Evolutionary conservation across 1,284 basidiomycete species (phyloP).

Genomic region (Schizophyllum amplum): DNA sequence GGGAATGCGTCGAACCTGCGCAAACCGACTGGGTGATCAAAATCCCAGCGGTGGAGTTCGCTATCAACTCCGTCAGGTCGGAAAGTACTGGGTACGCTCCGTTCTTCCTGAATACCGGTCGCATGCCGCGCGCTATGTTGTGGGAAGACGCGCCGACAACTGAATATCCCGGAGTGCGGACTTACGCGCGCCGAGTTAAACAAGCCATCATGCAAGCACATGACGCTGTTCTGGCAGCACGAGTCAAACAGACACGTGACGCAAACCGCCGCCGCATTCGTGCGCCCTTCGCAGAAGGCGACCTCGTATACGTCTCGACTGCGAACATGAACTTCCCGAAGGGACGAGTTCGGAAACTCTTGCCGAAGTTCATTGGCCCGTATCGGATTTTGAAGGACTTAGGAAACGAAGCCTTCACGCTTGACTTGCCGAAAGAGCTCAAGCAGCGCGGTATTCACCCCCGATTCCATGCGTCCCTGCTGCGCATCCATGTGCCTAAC

Average conservation of each 20-base stretch:
- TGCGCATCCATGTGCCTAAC: conserved; percentile 16
- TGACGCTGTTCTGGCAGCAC: conserved; percentile 5
- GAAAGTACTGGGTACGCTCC: conserved; percentile 9
- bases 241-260: conserved; percentile 10
- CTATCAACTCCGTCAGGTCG: conserved; percentile 6
- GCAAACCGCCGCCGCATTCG: conserved; percentile 7
- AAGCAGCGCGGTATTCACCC: conserved; percentile 15
- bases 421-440: conserved; percentile 13
- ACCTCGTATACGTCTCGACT: conserved; percentile 15
- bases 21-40: conserved; percentile 6
- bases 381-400: conserved; percentile 9
- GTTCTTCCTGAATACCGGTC: conserved; percentile 8
- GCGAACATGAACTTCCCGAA: conserved; percentile 19
- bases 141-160: conserved; percentile 1
- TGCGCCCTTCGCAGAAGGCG: conserved; percentile 1
- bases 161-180: conserved; percentile 7
- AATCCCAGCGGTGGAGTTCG: conserved; percentile 10
- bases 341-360: conserved; percentile 4
- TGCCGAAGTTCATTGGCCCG: conserved; percentile 8
- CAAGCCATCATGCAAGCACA: conserved; percentile 8
- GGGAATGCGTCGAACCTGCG: conserved; percentile 3
- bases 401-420: background rate
- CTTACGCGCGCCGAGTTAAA: conserved; percentile 6
- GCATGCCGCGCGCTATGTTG: conserved; percentile 7
- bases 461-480: conserved; percentile 17